Conservation (phyloP, 352 stramenopile species). For the Blastocystis hominis region DNA sequence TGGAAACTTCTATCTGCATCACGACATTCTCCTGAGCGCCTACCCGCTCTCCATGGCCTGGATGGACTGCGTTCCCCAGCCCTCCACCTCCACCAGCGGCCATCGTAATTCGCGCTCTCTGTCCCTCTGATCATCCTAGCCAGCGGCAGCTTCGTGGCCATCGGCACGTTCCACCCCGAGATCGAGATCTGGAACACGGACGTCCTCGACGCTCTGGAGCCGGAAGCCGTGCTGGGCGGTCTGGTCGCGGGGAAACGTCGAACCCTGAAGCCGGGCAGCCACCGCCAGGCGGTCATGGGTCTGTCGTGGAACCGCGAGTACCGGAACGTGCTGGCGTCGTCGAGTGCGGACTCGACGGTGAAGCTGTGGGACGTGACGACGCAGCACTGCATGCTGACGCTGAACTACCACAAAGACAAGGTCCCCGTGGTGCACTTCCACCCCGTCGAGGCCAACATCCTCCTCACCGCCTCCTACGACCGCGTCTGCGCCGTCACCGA, state of each 20-base stretch:
- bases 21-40: conserved; percentile 95
- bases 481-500: conserved; percentile 79
- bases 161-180: conserved; percentile 95
- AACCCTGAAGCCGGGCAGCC: conserved; percentile 79
- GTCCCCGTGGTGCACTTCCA: conserved; percentile 91
- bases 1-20: conserved; percentile 94
- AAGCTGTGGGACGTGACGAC: conserved; percentile 88
- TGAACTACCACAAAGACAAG: conserved; percentile 94
- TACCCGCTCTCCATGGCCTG: conserved; percentile 93
- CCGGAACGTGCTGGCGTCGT: conserved; percentile 88
- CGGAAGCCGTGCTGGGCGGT: conserved; percentile 81
- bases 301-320: conserved; percentile 88
- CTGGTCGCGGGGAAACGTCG: conserved; percentile 69
- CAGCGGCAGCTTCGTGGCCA: conserved; percentile 85
- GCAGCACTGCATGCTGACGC: conserved; percentile 82
- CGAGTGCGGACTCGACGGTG: conserved; percentile 89
- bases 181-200: conserved; percentile 99
- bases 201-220: conserved; percentile 93
- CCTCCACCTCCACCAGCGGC: conserved; percentile 16
- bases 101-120: not conserved
- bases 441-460: conserved; percentile 83
- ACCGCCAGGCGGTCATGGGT: conserved; percentile 91
- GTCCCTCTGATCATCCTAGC: not conserved
- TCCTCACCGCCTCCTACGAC: conserved; percentile 83
- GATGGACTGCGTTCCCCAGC: conserved; percentile 75